Evolutionary conservation across 1,284 basidiomycete species (phyloP), one percentile per base, ranked within the genome.

Genomic region (Microstroma glucosiphilum): DNA sequence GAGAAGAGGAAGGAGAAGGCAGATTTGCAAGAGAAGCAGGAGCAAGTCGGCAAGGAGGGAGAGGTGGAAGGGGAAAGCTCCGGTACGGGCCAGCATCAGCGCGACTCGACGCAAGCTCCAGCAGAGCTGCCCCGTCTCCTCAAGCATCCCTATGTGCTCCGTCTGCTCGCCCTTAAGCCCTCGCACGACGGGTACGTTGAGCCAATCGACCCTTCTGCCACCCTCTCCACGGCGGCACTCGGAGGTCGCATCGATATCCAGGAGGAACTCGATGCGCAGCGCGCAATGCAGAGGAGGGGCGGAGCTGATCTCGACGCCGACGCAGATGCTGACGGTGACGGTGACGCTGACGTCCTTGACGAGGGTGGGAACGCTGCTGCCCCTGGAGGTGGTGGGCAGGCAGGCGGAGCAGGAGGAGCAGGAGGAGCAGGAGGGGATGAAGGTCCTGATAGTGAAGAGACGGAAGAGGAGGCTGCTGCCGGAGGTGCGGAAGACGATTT

Each of bases 211-310:
- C 11, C 23, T 7, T n/a, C 17, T n/a, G 46, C n/a, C n/a, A 48
- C n/a, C 46, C n/a, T n/a, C 4, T 4, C n/a, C 4, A 23, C n/a
- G 4, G 46, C 46, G 11, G 23, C 4, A 12, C 30, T 37, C 30
- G 30, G 30, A 3, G 46, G 46, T n/a, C n/a, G 46, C n/a, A 48
- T 48, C 23, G 46, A 48, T 12, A 23, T 48, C 4, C 17, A n/a
- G 46, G 46, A 48, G 11, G 46, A 48, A 12, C n/a, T 48, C n/a
- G 23, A 23, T n/a, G 46, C 46, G 46, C 46, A 48, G 46, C 46
- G 46, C 23, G 46, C 46, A 6, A 23, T 23, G 17, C 6, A n/a
- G 46, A n/a, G 46, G 17, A n/a, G n/a, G 17, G 23, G 46, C 17
- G n/a, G 42, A n/a, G 42, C 42, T 12, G 42, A 12, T 12, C 42